Evolutionary conservation across 2,329 filamentous ascomycete species (phyloP), one percentile per base, ranked within the genome.

Genomic region (Arthrinium phaeospermum): DNA sequence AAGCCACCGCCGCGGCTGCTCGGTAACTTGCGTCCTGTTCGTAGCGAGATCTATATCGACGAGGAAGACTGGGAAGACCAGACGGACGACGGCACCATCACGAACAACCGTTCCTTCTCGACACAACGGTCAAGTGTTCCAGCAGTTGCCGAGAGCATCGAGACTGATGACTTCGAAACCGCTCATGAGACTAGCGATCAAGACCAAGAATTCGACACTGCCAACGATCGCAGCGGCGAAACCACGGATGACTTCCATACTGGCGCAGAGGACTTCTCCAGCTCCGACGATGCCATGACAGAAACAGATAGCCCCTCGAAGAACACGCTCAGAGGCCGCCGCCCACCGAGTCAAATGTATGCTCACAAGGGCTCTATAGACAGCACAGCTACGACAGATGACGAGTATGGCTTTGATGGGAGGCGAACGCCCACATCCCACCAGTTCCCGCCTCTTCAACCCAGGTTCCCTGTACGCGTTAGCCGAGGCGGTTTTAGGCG

Each of bases 171-270:
- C 1, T 96, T 95, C 76, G 93, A 96, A 73, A 96, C 93, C 7
- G 93, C 94, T 49, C 94, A 94, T 73, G 95, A 98, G 79, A 90
- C 89, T 1, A 90, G 87, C 75, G 90, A 92, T 74, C 34, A 88
- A 24, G 53, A 61, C 6, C 89, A 88, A 27, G 89, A 88, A 12
- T 91, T 91, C 74, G 89, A 91, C 78, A 91, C 90, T 1, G 90
- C 90, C 34, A 94, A 97, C 78, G 96, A 98, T 82, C 91, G 91
- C 41, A 64, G 57, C 22, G 89, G 86, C 16, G 98, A 94, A 0
- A 95, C 97, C 83, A 97, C 95, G 14, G 96, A 98, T 76, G 94
- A 94, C 75, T 98, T 98, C 89, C 93, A 97, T 81, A 98, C 96
- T 4, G 95, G 94, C n/a, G 90, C 91, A 22, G 96, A 98, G 77